A percentile compares a stretch with the other conserved stretches of the same genome.
Conservation (phyloP, 2,329 filamentous ascomycete species). For the Claviceps purpurea region DNA sequence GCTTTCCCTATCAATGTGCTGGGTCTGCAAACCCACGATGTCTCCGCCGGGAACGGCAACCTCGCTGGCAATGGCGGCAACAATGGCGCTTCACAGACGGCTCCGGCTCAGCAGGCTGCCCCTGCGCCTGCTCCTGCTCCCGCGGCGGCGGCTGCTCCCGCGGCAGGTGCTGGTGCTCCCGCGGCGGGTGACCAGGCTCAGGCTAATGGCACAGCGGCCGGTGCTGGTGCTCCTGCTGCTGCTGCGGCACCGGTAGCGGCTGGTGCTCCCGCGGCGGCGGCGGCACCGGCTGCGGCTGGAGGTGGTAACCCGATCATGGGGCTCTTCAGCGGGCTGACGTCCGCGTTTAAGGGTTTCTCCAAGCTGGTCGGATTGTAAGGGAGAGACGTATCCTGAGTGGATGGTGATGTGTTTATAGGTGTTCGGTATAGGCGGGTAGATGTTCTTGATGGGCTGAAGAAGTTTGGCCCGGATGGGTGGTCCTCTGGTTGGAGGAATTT, state of each 20-base stretch:
- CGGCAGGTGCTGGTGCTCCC: not conserved
- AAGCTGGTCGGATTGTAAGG: too few species aligned
- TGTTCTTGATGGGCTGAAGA: too few species aligned
- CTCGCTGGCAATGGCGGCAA: not conserved
- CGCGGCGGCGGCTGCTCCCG: too few species aligned
- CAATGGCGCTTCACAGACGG: not conserved
- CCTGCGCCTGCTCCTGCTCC: not conserved
- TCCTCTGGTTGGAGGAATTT: too few species aligned
- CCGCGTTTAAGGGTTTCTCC: too few species aligned
- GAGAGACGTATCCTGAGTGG: too few species aligned
- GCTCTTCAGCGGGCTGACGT: too few species aligned
- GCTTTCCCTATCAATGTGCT: constrained; percentile 1
- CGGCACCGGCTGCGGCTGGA: not conserved
- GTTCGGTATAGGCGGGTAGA: too few species aligned
- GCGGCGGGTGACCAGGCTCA: not conserved
- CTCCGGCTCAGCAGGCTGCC: not conserved
- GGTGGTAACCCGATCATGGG: not conserved
- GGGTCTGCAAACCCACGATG: not conserved
- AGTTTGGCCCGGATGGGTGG: too few species aligned
- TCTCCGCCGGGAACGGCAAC: not conserved
- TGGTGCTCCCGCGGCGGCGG: not conserved
- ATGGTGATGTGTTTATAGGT: too few species aligned
- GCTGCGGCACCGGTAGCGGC: not conserved
- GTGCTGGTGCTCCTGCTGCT: not conserved
- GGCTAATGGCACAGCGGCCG: not conserved